A percentile compares a stretch with the other conserved stretches of the same genome.
These are phyloP conservation scores for Setaria italica DNA, from an alignment of 202 grass and related monocot species.

Conservation along the genomic window DNA sequence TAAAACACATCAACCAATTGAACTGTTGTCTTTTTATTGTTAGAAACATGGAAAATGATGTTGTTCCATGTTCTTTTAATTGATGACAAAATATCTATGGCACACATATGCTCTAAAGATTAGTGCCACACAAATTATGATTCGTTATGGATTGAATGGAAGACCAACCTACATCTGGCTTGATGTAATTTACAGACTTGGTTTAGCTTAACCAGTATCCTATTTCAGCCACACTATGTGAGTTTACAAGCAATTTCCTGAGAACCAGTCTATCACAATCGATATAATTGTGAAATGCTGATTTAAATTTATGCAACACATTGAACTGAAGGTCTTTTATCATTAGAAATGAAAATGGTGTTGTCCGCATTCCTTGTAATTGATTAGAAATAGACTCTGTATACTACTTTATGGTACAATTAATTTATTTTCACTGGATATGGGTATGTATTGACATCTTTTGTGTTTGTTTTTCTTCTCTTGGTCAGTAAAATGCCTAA, in stretches of 20 bases:
- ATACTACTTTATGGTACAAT: slow-evolving; percentile 24
- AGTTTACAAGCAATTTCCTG: slow-evolving; percentile 29
- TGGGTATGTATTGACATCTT: slow-evolving; percentile 31
- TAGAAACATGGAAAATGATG: not conserved
- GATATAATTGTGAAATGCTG: not conserved
- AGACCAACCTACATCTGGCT: not conserved
- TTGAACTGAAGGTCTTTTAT: too few species aligned
- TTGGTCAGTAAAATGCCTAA: slow-evolving; percentile 78
- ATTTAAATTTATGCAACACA: too few species aligned
- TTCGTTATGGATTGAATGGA: not conserved
- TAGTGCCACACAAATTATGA: not conserved
- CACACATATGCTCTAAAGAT: not conserved
- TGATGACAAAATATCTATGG: slow-evolving; percentile 10
- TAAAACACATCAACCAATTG: not conserved
- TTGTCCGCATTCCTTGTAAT: slow-evolving; percentile 5
- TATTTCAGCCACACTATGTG: not conserved
- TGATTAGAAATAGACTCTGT: slow-evolving; percentile 21
- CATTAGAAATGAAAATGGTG: too few species aligned
- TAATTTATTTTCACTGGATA: slow-evolving; percentile 33
- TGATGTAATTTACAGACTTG: not conserved
- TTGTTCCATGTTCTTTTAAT: not conserved
- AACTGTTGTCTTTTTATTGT: not conserved
- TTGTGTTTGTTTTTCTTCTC: slow-evolving; percentile 16
- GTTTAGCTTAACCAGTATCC: not conserved
- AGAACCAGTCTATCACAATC: not conserved